Percentiles rank a stretch among this genome's conserved stretches.
phyloP scores from a whole-genome alignment of 441 rosid species.

The Omphalea diandra region DNA sequence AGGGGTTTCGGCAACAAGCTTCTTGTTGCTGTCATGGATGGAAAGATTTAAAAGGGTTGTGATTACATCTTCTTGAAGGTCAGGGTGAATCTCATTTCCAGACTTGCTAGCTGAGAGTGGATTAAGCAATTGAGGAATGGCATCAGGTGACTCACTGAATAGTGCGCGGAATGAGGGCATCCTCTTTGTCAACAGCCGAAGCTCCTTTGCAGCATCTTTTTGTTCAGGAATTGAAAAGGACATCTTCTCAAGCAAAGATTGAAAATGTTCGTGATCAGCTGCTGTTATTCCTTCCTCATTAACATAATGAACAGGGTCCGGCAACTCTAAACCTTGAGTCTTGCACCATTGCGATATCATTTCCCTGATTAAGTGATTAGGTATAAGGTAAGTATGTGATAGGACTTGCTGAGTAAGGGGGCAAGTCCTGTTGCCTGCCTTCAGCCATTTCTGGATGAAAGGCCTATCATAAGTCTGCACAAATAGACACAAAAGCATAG shows the following conservation, averaged over 20 bases:
- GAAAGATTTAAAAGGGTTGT: conserved; percentile 83
- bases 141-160: conserved; percentile 58
- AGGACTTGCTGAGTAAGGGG: conserved; percentile 85
- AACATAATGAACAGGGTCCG: conserved; percentile 33
- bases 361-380: conserved; percentile 68
- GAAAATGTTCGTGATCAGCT: conserved; percentile 60
- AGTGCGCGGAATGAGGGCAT: conserved; percentile 74
- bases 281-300: conserved; percentile 57
- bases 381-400: conserved; percentile 61
- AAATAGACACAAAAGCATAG: conserved; percentile 16
- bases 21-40: conserved; percentile 89
- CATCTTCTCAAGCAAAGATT: conserved; percentile 64
- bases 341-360: conserved; percentile 87
- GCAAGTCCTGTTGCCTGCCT: conserved; percentile 78
- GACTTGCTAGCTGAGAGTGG: conserved; percentile 48
- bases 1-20: conserved; percentile 79
- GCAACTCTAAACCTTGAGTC: conserved; percentile 52
- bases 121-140: conserved; percentile 58
- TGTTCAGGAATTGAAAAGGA: conserved; percentile 49
- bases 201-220: conserved; percentile 79
- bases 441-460: conserved; percentile 82
- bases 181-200: conserved; percentile 62
- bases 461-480: conserved; percentile 85
- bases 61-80: conserved; percentile 86
- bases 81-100: conserved; percentile 37